Evolutionary conservation across 2,329 filamentous ascomycete genomes (phyloP).

Genomic region (Pseudohalonectria lignicola): DNA sequence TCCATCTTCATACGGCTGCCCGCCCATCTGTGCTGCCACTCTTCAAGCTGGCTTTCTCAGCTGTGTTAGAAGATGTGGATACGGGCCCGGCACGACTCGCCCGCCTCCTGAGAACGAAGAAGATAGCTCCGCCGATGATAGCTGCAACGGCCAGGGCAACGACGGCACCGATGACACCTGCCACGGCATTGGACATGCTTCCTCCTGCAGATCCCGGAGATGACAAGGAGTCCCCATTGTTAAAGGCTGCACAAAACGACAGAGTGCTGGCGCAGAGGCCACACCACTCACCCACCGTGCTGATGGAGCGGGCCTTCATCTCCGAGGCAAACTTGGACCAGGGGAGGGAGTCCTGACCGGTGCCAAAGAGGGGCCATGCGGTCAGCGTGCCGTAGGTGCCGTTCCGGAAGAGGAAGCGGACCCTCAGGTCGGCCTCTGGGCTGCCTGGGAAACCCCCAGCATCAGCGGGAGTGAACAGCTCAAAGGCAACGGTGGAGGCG

Average conservation of each 20-base stretch:
- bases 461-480: background rate
- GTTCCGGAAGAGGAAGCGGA: constrained; percentile 1
- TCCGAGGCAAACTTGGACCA: background rate
- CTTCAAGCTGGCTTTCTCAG: no score
- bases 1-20: no score
- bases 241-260: background rate
- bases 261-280: background rate
- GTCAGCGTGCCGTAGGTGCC: background rate
- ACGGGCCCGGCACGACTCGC: no score
- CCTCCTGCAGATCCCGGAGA: background rate
- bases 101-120: background rate
- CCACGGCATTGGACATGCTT: constrained; percentile 1
- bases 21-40: no score
- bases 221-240: background rate
- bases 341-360: background rate
- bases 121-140: background rate
- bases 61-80: no score
- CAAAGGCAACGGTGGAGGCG: constrained; percentile 2
- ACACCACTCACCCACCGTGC: background rate
- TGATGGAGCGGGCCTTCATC: background rate
- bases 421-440: background rate
- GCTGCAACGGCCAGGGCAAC: background rate
- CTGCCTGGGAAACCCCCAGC: background rate
- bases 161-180: background rate
- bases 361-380: constrained; percentile 1